A percentile compares a stretch with the other conserved stretches of the same genome.
Conservation (phyloP, 306 rosid species). For the Ceratonia siliqua region DNA sequence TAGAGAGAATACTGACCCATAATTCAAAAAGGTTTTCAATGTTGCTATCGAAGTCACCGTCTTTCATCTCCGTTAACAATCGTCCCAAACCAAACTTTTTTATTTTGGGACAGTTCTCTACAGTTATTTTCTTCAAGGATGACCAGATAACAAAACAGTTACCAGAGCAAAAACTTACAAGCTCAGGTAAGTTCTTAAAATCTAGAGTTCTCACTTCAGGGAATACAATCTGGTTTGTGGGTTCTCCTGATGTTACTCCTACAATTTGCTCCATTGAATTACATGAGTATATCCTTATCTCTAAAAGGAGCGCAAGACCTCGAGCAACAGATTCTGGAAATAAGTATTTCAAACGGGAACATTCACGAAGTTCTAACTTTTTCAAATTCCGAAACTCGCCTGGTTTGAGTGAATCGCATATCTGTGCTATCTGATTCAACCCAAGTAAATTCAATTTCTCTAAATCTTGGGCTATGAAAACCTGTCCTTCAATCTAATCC, state of each 20-base stretch:
- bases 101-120: neutral
- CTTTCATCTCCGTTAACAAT: neutral
- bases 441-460: neutral
- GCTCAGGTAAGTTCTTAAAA: neutral
- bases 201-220: neutral
- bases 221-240: neutral
- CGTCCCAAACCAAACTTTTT: neutral
- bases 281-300: neutral
- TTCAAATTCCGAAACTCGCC: conserved; percentile 5
- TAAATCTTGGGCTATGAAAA: neutral
- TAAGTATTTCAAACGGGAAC: neutral
- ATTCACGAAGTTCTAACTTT: conserved; percentile 1
- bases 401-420: neutral
- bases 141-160: neutral
- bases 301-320: conserved; percentile 23
- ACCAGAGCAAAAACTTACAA: neutral
- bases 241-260: neutral
- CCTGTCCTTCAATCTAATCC: neutral
- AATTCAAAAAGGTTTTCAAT: neutral
- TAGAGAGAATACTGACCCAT: neutral
- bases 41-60: neutral
- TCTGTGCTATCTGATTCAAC: neutral
- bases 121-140: neutral
- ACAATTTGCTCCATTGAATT: neutral
- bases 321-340: conserved; percentile 24